Percentiles rank a stretch among this genome's conserved stretches.
These are phyloP conservation scores for Xylariomycetidae sp. DNA, from an alignment of 2,329 filamentous ascomycete genomes.

Conservation along the genomic window DNA sequence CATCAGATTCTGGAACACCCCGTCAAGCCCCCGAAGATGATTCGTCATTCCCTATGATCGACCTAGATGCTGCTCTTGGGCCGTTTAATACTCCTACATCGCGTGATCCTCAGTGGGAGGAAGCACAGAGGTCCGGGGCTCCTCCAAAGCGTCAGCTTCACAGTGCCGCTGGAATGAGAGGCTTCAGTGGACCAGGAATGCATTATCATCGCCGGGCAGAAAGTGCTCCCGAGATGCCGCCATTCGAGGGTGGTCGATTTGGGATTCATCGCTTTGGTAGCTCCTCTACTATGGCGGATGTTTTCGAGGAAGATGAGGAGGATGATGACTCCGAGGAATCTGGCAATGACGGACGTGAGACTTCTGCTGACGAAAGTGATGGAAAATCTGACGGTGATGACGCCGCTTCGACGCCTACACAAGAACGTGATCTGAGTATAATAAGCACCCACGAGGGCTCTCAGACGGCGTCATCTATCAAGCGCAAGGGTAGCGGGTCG, in stretches of 20 bases:
- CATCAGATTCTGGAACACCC: constrained; percentile 33
- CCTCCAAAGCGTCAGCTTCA: constrained; percentile 66
- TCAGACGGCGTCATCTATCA: constrained; percentile 20
- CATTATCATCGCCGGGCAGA: constrained; percentile 75
- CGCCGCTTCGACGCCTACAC: constrained; percentile 24
- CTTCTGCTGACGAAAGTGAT: constrained; percentile 17
- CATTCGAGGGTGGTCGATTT: constrained; percentile 61
- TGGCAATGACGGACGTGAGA: constrained; percentile 17
- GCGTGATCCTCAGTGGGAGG: constrained; percentile 61
- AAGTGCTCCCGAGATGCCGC: constrained; percentile 73
- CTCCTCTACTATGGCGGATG: constrained; percentile 75
- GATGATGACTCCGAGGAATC: constrained; percentile 52
- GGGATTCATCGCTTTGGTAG: constrained; percentile 59
- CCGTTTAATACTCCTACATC: constrained; percentile 79
- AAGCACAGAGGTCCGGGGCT: constrained; percentile 55
- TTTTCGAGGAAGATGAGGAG: constrained; percentile 72
- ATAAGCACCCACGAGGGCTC: constrained; percentile 10
- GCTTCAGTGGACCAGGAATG: constrained; percentile 64
- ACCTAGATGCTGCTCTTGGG: constrained; percentile 87
- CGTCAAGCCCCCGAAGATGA: constrained; percentile 51
- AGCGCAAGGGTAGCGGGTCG: constrained; percentile 42
- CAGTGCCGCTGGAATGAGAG: constrained; percentile 67
- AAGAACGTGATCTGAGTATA: constrained; percentile 21
- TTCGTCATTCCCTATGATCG: constrained; percentile 74
- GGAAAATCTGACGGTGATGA: constrained; percentile 18